Base-by-base conservation (phyloP, 2,329 filamentous ascomycete genomes). In the Ceratocystiopsis brevicomis region DNA sequence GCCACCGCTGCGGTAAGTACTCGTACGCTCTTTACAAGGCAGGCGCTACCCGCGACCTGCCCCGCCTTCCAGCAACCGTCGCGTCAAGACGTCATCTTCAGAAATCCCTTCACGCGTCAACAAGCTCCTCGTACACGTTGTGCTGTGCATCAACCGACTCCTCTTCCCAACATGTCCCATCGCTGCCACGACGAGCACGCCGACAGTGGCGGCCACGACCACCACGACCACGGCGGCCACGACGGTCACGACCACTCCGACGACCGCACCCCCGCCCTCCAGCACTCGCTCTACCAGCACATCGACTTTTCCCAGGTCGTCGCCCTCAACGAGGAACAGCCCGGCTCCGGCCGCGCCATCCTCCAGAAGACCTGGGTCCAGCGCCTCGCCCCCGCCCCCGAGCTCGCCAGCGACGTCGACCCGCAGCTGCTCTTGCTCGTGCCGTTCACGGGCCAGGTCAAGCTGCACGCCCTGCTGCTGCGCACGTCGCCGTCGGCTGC, bases 381-480 rank as follows among this genome's bases (percentile, higher is more conserved):
- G 61, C 69, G 90, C 44, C 60, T 95, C 47, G 60, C 74, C 15
- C 59, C 69, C 3, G 64, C 75, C 52, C 84, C 86, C 0, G 81
- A 92, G 61, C 69, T 98, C 30, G 73, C 71, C 53, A 94, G 85
- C 56, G 83, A 92, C 57, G 77, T 79, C 0, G 90, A 96, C 57
- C 86, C 94, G 65, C 86, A 98, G 64, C 61, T 98, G n/a, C 65
- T 98, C 44, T 84, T 98, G 69, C 78, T 80, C 49, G 72, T 96
- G 35, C 90, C 90, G 81, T 98, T 98, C 64, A 87, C 86, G 1
- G 87, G 83, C 40, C 87, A 95, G 61, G 76, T 95, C 47, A 93
- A 92, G 56, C 76, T 98, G 1, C 87, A 96, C 63, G 78, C 82
- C 21, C 77, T 98, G 56, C 70, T 95, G 19, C 63, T 98, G 46